phyloP scores from a whole-genome alignment of 2,329 filamentous ascomycete genomes.

The Hymenoscyphus salicellus region DNA sequence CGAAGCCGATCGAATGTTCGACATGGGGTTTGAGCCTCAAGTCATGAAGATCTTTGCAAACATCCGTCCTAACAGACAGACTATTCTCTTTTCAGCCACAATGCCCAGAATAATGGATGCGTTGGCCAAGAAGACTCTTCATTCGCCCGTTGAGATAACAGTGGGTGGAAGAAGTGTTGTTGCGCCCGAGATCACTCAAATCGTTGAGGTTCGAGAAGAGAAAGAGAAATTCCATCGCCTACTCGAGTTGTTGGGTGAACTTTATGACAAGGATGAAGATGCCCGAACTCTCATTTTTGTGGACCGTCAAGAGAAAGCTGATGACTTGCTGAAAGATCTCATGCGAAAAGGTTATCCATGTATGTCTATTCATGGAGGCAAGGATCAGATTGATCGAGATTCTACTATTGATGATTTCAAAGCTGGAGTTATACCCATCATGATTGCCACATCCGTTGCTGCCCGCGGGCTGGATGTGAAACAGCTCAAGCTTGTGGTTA shows the following conservation, averaged over 20 bases:
- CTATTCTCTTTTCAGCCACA: conserved; percentile 92
- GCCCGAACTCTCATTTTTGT: conserved; percentile 88
- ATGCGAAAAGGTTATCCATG: conserved; percentile 84
- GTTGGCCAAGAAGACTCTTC: conserved; percentile 82
- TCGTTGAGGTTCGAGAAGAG: conserved; percentile 84
- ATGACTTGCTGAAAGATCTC: conserved; percentile 72
- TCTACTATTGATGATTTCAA: conserved; percentile 94
- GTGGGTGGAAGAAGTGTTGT: conserved; percentile 85
- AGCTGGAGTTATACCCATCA: conserved; percentile 79
- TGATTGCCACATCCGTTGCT: conserved; percentile 93
- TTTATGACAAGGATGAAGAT: conserved; percentile 86
- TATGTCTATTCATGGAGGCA: conserved; percentile 91
- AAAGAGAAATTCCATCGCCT: conserved; percentile 79
- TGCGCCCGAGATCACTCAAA: conserved; percentile 88
- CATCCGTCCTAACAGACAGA: conserved; percentile 87
- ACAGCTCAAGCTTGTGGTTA: conserved; percentile 91
- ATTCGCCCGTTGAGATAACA: conserved; percentile 82
- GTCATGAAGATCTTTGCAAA: conserved; percentile 95
- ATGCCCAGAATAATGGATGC: conserved; percentile 93
- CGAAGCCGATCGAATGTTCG: conserved; percentile 98
- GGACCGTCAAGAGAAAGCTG: conserved; percentile 85
- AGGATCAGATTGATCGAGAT: conserved; percentile 89
- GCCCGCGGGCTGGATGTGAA: conserved; percentile 95
- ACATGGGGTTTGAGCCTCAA: conserved; percentile 98
- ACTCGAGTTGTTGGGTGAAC: conserved; percentile 79